Conservation (phyloP, 129 eudicot species). For the Heracleum sosnowskyi region DNA sequence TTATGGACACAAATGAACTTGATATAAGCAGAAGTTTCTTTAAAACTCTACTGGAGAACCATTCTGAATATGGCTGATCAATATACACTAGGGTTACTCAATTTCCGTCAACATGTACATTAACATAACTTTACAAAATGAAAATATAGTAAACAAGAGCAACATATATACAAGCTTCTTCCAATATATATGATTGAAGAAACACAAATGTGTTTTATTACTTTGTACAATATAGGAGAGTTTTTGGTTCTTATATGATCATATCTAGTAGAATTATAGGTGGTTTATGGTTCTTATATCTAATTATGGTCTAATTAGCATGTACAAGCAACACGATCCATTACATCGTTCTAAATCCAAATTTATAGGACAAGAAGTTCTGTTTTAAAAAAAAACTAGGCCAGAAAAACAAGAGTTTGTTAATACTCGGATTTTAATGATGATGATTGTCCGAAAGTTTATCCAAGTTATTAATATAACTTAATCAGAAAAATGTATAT, state of each 20-base stretch:
- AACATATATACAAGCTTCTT: neutral
- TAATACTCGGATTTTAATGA: too few relatives aligned
- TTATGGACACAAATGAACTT: neutral
- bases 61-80: neutral
- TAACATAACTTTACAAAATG: neutral
- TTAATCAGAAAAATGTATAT: too few relatives aligned
- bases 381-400: neutral
- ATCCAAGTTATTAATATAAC: too few relatives aligned
- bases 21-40: too few relatives aligned
- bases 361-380: neutral
- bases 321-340: neutral
- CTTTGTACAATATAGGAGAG: neutral
- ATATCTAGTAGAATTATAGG: neutral
- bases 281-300: neutral
- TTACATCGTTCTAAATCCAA: neutral
- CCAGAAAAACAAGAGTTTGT: neutral
- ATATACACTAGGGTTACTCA: neutral
- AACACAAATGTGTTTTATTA: neutral
- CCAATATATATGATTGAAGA: neutral
- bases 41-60: neutral
- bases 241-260: neutral
- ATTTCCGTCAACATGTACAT: neutral
- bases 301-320: neutral
- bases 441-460: too few relatives aligned
- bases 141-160: neutral